Evolutionary conservation across 148 eudicot genomes (phyloP), one percentile per base, ranked within the genome.

Genomic region (Camellia granthamiana): DNA sequence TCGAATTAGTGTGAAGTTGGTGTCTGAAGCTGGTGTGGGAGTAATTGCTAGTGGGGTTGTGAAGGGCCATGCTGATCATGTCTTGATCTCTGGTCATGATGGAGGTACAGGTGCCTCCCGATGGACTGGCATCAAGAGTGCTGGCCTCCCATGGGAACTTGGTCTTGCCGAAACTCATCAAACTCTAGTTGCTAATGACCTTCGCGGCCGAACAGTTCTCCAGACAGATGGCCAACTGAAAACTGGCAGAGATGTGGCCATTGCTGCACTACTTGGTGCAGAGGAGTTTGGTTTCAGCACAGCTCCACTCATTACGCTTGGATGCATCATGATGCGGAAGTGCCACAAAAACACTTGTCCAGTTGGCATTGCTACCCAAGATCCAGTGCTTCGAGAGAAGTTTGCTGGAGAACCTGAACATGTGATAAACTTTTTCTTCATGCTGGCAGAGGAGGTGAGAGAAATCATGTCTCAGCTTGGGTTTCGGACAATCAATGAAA

Each of bases 271-370:
- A 83, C 97, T 97, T 59, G 99, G 99, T 63, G 95, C 99, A 19
- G 99, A 97, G 76, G 99, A 97, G 83, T 97, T 97, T 79, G 99
- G 99, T 86, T 97, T 97, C 88, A 94, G 98, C 79, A 97, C 99
- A 1, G 99, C 99, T 65, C 99, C 99, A 52, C 93, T 97, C 12
- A 97, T 97, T 60, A 94, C 99, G 41, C 90, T 97, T 1, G 99
- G 99, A 11, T 97, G 99, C 85, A 94, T 97, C 78, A 97, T 97
- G 99, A 97, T 97, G 99, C 77, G 99, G 69, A 97, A 97, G 83
- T 97, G 99, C 84, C 99, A 97, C 79, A 97, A 97, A 75, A 97
- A 97, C 84, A 97, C 99, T 15, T 97, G 99, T 56, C 99, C 99
- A 2, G 99, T 94, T 54, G 99, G 99, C 49, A 97, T 97, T 77